A percentile compares a stretch with the other conserved stretches of the same genome.
phyloP scores from a whole-genome alignment of 2,329 filamentous ascomycete species.

The Epichloe sp. region DNA sequence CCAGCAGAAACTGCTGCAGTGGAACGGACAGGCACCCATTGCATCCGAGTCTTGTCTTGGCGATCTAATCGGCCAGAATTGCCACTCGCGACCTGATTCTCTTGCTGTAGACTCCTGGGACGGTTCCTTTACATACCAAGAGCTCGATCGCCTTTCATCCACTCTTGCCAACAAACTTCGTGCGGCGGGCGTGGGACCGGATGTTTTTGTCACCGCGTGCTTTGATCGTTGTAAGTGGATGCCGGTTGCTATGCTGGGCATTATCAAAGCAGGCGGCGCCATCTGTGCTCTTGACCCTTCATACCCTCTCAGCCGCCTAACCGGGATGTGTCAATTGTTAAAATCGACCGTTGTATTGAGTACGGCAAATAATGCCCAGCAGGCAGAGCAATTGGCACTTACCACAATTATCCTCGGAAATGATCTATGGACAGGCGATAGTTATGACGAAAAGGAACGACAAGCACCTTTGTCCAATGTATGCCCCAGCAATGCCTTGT shows the following conservation, averaged over 20 bases:
- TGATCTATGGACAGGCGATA: too few species aligned
- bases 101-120: slow-evolving; percentile 4
- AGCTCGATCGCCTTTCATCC: slow-evolving; percentile 1
- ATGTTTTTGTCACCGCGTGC: slow-evolving; percentile 11
- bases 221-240: slow-evolving; percentile 15
- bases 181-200: neutral
- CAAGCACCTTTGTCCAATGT: neutral
- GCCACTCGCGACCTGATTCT: neutral
- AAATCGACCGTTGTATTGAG: neutral
- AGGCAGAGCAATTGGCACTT: neutral
- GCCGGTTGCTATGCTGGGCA: slow-evolving; percentile 14
- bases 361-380: neutral
- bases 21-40: neutral
- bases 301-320: slow-evolving; percentile 2
- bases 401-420: too few species aligned
- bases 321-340: slow-evolving; percentile 2
- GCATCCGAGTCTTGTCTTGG: neutral
- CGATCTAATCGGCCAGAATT: neutral
- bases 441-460: too few species aligned
- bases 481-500: slow-evolving; percentile 1
- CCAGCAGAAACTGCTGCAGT: neutral
- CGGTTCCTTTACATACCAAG: slow-evolving; percentile 3
- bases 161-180: neutral
- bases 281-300: slow-evolving; percentile 18
- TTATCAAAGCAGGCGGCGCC: slow-evolving; percentile 19